phyloP scores from a whole-genome alignment of 371 early-diverging fungal genomes.

The Syncephalastrum monosporum region DNA sequence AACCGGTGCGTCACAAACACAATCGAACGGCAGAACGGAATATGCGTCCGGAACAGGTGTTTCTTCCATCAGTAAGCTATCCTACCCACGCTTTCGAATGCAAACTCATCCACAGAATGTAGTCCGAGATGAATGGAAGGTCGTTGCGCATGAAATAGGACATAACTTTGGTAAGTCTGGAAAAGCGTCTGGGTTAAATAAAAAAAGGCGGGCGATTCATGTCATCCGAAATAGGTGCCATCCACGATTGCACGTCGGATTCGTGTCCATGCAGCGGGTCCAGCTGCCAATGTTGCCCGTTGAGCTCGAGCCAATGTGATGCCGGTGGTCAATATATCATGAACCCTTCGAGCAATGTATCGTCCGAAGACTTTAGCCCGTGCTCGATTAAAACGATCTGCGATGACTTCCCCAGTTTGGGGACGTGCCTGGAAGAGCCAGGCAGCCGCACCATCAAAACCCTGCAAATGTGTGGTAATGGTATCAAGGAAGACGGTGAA shows the following conservation, averaged over 20 bases:
- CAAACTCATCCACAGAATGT: background rate
- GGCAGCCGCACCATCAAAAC: slow-evolving; percentile 46
- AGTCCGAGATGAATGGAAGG: slow-evolving; percentile 89
- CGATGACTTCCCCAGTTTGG: slow-evolving; percentile 38
- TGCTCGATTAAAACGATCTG: slow-evolving; percentile 81
- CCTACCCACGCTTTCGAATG: background rate
- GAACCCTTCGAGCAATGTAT: slow-evolving; percentile 81
- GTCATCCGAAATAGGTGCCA: slow-evolving; percentile 41
- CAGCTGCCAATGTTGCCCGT: slow-evolving; percentile 68
- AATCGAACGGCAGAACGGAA: slow-evolving; percentile 34
- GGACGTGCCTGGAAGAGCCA: slow-evolving; percentile 66
- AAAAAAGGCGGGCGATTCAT: too few relatives aligned
- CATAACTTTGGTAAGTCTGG: slow-evolving; percentile 74
- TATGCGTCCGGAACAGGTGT: slow-evolving; percentile 86
- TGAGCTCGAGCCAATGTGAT: slow-evolving; percentile 66
- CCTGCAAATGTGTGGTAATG: slow-evolving; percentile 89
- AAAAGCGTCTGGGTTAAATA: background rate
- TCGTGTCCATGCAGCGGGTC: slow-evolving; percentile 58
- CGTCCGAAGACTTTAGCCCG: slow-evolving; percentile 72
- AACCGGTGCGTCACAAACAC: slow-evolving; percentile 42
- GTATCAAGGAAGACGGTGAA: slow-evolving; percentile 86
- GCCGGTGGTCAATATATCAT: slow-evolving; percentile 76
- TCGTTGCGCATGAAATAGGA: slow-evolving; percentile 94
- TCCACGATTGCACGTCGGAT: slow-evolving; percentile 66
- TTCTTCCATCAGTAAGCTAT: slow-evolving; percentile 66